Evolutionary conservation across 2,329 filamentous ascomycete genomes (phyloP), one percentile per base, ranked within the genome.

Genomic region (Monilinia fructicola): DNA sequence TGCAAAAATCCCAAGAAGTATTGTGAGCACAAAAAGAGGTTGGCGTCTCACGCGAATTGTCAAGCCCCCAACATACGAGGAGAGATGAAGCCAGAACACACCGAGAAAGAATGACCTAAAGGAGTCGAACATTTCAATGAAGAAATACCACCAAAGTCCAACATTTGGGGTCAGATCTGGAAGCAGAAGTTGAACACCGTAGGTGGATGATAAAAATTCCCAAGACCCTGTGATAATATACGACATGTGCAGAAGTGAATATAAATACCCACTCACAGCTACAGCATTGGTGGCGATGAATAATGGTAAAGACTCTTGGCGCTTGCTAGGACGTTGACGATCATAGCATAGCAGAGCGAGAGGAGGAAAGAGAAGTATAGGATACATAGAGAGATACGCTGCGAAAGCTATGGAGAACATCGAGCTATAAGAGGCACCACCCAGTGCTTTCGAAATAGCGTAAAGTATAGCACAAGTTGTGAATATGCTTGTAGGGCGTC

Each of bases 141-240:
- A 98, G 80, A 99, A 99, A 79, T 99, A 99, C 95, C 95, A 99
- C 95, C 95, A 99, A 1, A 99, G 83, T 1, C 95, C 95, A 40
- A 96, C 90, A 71, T 98, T 99, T 16, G 95, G 95, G 0, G 94
- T 96, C 52, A 99, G 83, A 76, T 99, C 95, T 11, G 93, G 92
- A 3, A 99, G 85, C 0, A 95, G 87, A 48, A 99, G 84, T 73
- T 97, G 93, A 56, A 96, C 92, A 72, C 94, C 93, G 78, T 99
- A 99, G 0, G 95, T 97, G 26, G 93, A 92, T 10, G 84, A 79
- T 26, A 98, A 78, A 75, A 98, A 99, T 69, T 93, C 88, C 91
- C 91, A 96, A 2, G 93, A 96, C 69, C 87, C 88, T 1, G 90
- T 91, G 52, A 97, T 80, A 42, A 90, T 75, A 71, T 84, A 90